These are phyloP conservation scores for Chaetomiaceae sp. DNA, from an alignment of 2,329 filamentous ascomycete genomes.

Conservation along the genomic window DNA sequence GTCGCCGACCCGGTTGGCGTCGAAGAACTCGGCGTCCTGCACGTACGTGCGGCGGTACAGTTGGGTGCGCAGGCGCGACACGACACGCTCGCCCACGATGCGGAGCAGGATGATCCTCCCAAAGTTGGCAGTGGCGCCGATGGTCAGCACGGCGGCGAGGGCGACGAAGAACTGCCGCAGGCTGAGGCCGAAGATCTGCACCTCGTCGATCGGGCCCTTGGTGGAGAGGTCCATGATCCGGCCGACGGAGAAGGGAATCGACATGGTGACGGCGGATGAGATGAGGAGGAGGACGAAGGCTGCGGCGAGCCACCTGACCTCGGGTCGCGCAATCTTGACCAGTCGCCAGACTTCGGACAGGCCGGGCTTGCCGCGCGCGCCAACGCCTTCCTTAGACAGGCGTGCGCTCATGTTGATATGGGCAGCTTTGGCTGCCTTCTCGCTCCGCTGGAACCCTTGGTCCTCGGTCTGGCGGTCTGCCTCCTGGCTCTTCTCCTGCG, in stretches of 20 bases:
- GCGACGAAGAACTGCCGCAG: slow-evolving; percentile 84
- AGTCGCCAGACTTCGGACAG: slow-evolving; percentile 77
- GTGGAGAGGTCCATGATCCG: slow-evolving; percentile 92
- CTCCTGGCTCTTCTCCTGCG: slow-evolving; percentile 31
- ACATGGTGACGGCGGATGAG: slow-evolving; percentile 91
- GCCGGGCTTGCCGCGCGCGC: slow-evolving; percentile 56
- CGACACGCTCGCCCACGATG: slow-evolving; percentile 92
- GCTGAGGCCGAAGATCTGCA: slow-evolving; percentile 75
- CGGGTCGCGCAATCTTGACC: slow-evolving; percentile 82
- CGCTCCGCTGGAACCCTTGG: slow-evolving; percentile 55
- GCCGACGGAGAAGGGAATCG: slow-evolving; percentile 92
- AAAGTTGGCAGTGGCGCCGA: slow-evolving; percentile 89
- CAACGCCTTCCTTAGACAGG: slow-evolving; percentile 71
- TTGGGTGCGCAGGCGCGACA: slow-evolving; percentile 80
- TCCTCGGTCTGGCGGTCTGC: slow-evolving; percentile 28
- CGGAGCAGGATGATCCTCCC: slow-evolving; percentile 87
- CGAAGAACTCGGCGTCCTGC: slow-evolving; percentile 99
- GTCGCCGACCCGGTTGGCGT: slow-evolving; percentile 94
- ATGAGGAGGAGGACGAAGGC: slow-evolving; percentile 84
- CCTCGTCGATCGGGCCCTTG: slow-evolving; percentile 60
- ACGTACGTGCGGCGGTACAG: slow-evolving; percentile 88
- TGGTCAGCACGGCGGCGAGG: slow-evolving; percentile 67
- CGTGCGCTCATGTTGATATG: slow-evolving; percentile 86
- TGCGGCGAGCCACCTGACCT: slow-evolving; percentile 68
- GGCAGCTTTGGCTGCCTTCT: slow-evolving; percentile 79